phyloP scores from a whole-genome alignment of 2,329 filamentous ascomycete genomes.

The Colletotrichum sp. region DNA sequence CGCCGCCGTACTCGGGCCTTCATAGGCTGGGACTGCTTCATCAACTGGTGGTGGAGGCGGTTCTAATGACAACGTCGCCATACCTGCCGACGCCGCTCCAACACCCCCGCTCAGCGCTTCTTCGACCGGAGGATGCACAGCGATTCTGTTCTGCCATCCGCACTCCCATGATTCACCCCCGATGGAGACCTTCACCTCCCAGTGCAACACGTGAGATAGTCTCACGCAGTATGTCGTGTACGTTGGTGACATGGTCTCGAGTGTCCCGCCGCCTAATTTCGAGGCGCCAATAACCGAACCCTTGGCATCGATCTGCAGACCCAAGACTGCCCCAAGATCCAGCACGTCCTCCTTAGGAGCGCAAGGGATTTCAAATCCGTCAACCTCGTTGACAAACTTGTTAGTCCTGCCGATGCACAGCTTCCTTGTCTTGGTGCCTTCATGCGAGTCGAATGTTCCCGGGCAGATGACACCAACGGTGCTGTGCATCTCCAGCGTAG shows the following conservation, averaged over 20 bases:
- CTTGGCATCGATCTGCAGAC: neutral
- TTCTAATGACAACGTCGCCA: neutral
- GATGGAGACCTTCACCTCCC: neutral
- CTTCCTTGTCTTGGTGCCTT: neutral
- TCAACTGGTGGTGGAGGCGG: neutral
- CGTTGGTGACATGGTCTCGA: neutral
- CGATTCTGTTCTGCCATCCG: neutral
- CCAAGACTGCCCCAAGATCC: neutral
- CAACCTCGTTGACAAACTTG: neutral
- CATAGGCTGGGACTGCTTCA: neutral
- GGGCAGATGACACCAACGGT: slow-evolving; percentile 20
- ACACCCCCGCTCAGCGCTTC: neutral
- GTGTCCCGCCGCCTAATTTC: neutral
- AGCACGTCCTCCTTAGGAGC: neutral
- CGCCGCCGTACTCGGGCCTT: neutral
- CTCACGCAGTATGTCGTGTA: neutral
- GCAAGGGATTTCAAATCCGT: neutral
- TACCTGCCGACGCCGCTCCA: neutral
- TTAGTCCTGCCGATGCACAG: neutral
- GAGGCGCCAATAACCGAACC: neutral
- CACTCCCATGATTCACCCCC: neutral
- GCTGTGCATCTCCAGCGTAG: slow-evolving; percentile 22
- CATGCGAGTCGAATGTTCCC: neutral
- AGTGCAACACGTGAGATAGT: neutral
- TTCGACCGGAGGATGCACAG: neutral